Base-by-base conservation (phyloP, 192 early-diverging fungal species). In the Obelidium mucronatum region DNA sequence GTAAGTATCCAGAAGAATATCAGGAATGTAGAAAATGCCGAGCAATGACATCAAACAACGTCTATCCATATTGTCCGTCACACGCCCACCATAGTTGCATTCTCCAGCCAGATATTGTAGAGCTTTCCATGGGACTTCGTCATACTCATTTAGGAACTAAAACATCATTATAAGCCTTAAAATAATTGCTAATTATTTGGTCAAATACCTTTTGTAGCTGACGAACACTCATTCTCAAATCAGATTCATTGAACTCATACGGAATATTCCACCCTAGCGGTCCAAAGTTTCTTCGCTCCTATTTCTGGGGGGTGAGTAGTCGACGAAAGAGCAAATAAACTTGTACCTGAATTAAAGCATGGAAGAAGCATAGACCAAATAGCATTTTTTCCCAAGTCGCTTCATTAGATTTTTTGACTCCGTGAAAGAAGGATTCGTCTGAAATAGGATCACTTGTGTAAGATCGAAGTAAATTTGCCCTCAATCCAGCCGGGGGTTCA, bases 221-320 rank as follows among this genome's bases (percentile, higher is more conserved):
- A 34, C 88, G 40, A 2, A 86, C 78, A 75, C 85, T 86, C 73
- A 89, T 89, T 17, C 85, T 37, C 44, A 89, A 69, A 79, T 89
- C 88, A 26, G 85, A 88, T 74, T 89, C 88, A 70, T 89, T 89
- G 61, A 89, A 89, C 71, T 89, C 88, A 64, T 89, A 89, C 26
- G 89, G 87, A 58, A 90, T 90, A 67, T 90, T 90, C 89, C 89
- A 90, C 40, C 88, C 88, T 1, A 89, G 75, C 34, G 88, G 88
- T 4, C 88, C 88, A 88, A 89, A 89, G 81, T 89, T 89, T 66
- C 88, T 42, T 56, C 88, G 69, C 65, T 89, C 88, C 81, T 75
- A 37, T 65, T 36, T 65, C 4, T n/a, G n/a, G n/a, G n/a, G n/a
- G n/a, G n/a, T 17, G 26, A 13, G 8, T 8, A 26, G 33, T 60